Conservation (phyloP, 2,329 filamentous ascomycete genomes). For the Trichoderma semiorbis region DNA sequence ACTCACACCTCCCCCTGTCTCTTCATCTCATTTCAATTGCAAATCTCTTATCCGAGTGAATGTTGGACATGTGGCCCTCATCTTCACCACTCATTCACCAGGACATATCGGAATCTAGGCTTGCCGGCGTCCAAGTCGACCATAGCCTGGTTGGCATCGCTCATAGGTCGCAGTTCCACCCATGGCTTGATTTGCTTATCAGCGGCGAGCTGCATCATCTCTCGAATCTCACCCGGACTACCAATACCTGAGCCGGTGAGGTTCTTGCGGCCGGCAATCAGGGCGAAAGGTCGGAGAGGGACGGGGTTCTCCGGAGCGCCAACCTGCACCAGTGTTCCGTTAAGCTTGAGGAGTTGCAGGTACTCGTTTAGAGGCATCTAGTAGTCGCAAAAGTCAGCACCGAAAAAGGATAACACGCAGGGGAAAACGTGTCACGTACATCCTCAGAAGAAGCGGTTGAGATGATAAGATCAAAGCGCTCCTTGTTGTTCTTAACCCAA, state of each 20-base stretch:
- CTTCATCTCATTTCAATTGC: neutral
- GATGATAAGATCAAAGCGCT: conserved; percentile 56
- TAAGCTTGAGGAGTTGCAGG: conserved; percentile 53
- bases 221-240: conserved; percentile 53
- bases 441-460: conserved; percentile 48
- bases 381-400: neutral
- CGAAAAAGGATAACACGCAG: neutral
- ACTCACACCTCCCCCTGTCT: neutral
- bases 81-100: conserved; percentile 35
- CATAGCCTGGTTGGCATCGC: conserved; percentile 53
- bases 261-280: conserved; percentile 53
- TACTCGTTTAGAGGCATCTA: conserved; percentile 61
- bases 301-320: conserved; percentile 37
- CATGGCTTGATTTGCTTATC: conserved; percentile 54
- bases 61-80: neutral
- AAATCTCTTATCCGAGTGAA: neutral
- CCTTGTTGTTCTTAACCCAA: conserved; percentile 51
- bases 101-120: conserved; percentile 47
- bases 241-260: conserved; percentile 47
- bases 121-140: conserved; percentile 55
- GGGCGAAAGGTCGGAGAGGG: conserved; percentile 34
- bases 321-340: conserved; percentile 63
- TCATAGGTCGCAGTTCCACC: conserved; percentile 54
- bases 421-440: conserved; percentile 13
- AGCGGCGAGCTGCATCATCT: conserved; percentile 57